Percentiles rank a stretch among this genome's conserved stretches.
Evolutionary conservation across 2,329 filamentous ascomycete genomes (phyloP).

Genomic region (Stemphylium beticola): DNA sequence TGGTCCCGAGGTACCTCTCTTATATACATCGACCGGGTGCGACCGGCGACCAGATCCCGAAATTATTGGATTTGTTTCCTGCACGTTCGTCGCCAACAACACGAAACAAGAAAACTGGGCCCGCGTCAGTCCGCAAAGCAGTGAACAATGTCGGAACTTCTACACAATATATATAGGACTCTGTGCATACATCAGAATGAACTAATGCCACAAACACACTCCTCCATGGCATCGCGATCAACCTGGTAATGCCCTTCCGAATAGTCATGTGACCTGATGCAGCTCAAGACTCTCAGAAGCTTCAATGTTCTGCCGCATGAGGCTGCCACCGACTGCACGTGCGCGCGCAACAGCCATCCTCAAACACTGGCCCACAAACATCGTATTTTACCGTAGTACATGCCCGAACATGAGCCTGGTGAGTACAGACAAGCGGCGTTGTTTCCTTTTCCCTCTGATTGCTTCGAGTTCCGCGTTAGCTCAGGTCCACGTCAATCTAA

Average conservation of each 20-base stretch:
- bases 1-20: not conserved
- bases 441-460: conserved; percentile 9
- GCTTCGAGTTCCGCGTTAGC: conserved; percentile 22
- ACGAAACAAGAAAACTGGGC: not conserved
- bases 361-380: not conserved
- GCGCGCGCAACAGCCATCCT: not conserved
- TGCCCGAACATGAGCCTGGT: not conserved
- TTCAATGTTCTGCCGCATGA: not conserved
- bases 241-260: not conserved
- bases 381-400: conserved; percentile 4
- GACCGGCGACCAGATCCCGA: not conserved
- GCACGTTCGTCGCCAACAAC: not conserved
- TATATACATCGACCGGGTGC: not conserved
- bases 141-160: not conserved
- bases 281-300: not conserved
- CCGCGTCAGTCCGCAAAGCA: not conserved
- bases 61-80: not conserved
- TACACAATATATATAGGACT: not conserved
- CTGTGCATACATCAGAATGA: not conserved
- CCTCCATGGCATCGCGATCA: not conserved
- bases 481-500: conserved; percentile 25
- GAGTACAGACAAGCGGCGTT: conserved; percentile 1
- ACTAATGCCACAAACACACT: not conserved
- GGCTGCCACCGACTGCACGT: not conserved
- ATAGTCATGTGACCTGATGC: no score